Evolutionary conservation across 768 basidiomycete genomes (phyloP).

Genomic region (Suillus placidus): DNA sequence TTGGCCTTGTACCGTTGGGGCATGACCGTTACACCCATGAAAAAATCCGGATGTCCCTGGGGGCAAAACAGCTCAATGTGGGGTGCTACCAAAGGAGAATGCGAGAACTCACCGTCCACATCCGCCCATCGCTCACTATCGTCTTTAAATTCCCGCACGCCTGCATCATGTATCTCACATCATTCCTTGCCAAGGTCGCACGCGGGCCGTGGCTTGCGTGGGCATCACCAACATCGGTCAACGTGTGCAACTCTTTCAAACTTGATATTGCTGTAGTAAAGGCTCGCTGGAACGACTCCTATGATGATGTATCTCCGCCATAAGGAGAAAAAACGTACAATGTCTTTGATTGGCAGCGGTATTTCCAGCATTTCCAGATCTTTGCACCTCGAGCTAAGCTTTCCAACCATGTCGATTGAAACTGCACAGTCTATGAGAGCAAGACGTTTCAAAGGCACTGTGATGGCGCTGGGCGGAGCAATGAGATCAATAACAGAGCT

Average conservation of each 20-base stretch:
- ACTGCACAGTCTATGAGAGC: constrained; percentile 52
- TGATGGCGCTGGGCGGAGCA: constrained; percentile 38
- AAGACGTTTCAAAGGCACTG: constrained; percentile 44
- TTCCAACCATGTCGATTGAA: constrained; percentile 39
- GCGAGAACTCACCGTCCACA: constrained; percentile 55
- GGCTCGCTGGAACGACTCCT: constrained; percentile 14
- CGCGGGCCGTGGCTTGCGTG: constrained; percentile 46
- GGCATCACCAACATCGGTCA: constrained; percentile 46
- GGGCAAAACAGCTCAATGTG: not conserved
- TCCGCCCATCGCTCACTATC: constrained; percentile 50
- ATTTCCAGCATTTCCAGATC: constrained; percentile 54
- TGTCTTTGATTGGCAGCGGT: constrained; percentile 52
- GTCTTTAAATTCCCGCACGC: constrained; percentile 43
- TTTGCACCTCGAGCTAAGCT: constrained; percentile 46
- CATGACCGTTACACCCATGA: not conserved
- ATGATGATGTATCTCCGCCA: not conserved
- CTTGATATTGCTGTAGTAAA: constrained; percentile 41
- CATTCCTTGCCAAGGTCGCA: constrained; percentile 40
- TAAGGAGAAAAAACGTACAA: constrained; percentile 36
- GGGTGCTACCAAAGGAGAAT: constrained; percentile 7
- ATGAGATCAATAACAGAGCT: constrained; percentile 46
- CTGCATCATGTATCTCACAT: constrained; percentile 45
- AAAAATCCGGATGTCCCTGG: not conserved
- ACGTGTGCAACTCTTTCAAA: constrained; percentile 43
- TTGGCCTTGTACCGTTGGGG: constrained; percentile 1